phyloP scores from a whole-genome alignment of 2,329 filamentous ascomycete species.

The Chalaropsis thielavioides region DNA sequence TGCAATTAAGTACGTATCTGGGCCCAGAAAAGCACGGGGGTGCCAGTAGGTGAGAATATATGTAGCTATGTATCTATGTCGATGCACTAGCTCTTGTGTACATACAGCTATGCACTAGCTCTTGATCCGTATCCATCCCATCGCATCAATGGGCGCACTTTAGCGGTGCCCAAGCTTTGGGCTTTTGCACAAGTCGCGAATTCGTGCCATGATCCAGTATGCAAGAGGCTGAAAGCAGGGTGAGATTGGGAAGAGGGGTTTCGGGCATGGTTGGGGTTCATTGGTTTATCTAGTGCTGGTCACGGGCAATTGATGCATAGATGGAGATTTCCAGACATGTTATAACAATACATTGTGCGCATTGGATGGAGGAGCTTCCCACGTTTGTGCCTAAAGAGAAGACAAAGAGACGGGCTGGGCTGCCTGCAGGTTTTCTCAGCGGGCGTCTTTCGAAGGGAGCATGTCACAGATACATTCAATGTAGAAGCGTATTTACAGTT shows the following conservation, averaged over 20 bases:
- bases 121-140: background rate
- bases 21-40: too few relatives aligned
- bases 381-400: conserved; percentile 15
- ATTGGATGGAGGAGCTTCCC: background rate
- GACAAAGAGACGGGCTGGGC: background rate
- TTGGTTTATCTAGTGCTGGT: background rate
- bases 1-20: too few relatives aligned
- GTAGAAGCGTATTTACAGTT: background rate
- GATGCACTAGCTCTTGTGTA: background rate
- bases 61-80: background rate
- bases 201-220: background rate
- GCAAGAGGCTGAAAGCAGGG: conserved; percentile 14
- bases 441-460: too few relatives aligned
- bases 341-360: background rate
- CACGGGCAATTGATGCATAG: background rate
- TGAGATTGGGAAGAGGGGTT: conserved; percentile 15
- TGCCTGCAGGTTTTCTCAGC: background rate
- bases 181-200: background rate
- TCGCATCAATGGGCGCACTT: background rate
- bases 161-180: conserved; percentile 10
- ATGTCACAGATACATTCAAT: too few relatives aligned
- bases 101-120: background rate
- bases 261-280: background rate
- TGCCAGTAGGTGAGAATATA: too few relatives aligned
- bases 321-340: background rate